A percentile compares a stretch with the other conserved stretches of the same genome.
phyloP scores from a whole-genome alignment of 148 eudicot genomes.

The Vaccinium vitisidaea region DNA sequence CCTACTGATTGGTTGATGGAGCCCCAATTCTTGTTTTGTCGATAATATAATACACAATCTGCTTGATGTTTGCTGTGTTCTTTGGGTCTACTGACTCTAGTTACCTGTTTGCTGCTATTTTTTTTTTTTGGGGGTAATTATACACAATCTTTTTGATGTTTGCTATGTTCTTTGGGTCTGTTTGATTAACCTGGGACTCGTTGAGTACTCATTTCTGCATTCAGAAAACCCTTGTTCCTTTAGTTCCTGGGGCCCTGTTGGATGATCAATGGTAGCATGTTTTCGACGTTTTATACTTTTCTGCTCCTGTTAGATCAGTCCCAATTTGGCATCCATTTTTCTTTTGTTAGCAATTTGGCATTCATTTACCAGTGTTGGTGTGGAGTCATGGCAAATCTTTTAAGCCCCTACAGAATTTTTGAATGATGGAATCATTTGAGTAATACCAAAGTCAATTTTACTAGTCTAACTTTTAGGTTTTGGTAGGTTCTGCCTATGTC shows the following conservation, averaged over 20 bases:
- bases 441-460: neutral
- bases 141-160: too few species aligned
- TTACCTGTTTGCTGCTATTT: too few species aligned
- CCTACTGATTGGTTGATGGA: too few species aligned
- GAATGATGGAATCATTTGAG: neutral
- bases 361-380: neutral
- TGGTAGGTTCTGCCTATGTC: neutral
- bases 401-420: neutral
- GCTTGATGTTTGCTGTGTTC: too few species aligned
- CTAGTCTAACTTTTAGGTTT: neutral
- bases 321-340: neutral
- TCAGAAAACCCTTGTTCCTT: neutral
- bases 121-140: too few species aligned
- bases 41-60: too few species aligned
- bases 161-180: neutral
- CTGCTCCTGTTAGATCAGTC: neutral
- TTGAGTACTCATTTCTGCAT: neutral
- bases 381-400: neutral
- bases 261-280: constrained; percentile 1
- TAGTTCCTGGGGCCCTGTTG: constrained; percentile 3
- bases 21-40: too few species aligned
- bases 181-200: neutral
- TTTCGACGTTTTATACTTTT: neutral
- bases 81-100: too few species aligned
- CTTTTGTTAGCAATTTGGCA: neutral